phyloP scores from a whole-genome alignment of 805 yeast genomes.

The Cyberlindnera sargentensis region DNA sequence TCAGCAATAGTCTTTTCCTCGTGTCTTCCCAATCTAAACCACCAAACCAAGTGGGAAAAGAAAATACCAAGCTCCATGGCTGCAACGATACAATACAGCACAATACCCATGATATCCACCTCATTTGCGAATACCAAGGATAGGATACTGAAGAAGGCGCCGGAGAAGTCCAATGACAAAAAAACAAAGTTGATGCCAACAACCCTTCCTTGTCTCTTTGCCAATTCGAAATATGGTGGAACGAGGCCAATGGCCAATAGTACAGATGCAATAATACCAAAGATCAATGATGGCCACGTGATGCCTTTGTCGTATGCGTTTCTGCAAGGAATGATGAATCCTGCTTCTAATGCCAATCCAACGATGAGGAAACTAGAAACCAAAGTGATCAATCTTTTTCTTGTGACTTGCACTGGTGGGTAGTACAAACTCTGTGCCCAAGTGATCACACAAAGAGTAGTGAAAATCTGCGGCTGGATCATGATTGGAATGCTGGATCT shows the following conservation, averaged over 20 bases:
- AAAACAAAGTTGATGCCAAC: constrained; percentile 86
- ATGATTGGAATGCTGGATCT: constrained; percentile 73
- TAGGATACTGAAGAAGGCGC: constrained; percentile 74
- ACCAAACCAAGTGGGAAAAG: constrained; percentile 40
- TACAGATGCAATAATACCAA: constrained; percentile 78
- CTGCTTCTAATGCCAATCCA: constrained; percentile 53
- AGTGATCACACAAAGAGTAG: constrained; percentile 56
- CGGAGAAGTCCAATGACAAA: constrained; percentile 65
- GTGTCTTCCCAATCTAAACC: constrained; percentile 26
- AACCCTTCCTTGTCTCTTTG: constrained; percentile 75
- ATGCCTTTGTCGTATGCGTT: constrained; percentile 44
- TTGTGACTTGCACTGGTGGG: constrained; percentile 54
- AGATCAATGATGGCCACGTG: constrained; percentile 72
- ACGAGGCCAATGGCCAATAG: constrained; percentile 70
- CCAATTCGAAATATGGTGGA: constrained; percentile 85
- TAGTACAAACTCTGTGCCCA: constrained; percentile 65
- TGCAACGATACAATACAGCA: constrained; percentile 59
- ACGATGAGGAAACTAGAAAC: constrained; percentile 34
- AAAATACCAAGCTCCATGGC: constrained; percentile 67
- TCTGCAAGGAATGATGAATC: constrained; percentile 63
- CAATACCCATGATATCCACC: constrained; percentile 64
- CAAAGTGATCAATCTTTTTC: constrained; percentile 32
- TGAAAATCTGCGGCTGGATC: constrained; percentile 85
- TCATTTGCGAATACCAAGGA: constrained; percentile 47
- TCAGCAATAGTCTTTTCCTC: constrained; percentile 8